Base-by-base conservation (phyloP, 1,284 basidiomycete species). In the Ustilago trichophora region DNA sequence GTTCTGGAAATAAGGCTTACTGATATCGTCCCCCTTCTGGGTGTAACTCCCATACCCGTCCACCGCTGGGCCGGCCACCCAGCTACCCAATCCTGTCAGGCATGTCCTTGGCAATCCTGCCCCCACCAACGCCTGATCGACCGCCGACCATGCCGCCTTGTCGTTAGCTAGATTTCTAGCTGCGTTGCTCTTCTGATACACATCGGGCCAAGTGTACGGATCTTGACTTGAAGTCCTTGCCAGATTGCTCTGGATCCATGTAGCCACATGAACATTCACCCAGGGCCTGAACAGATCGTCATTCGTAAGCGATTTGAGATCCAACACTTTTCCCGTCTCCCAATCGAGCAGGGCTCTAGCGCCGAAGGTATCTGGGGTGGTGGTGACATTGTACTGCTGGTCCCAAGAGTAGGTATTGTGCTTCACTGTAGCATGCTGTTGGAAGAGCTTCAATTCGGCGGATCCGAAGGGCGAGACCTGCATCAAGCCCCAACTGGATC, bases 261-360 rank as follows among this genome's bases (percentile, higher is more conserved):
- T 60, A 10, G 75, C 77, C 16, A 80, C 40, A 32, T 80, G 78
- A 22, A 80, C 70, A 38, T 80, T 80, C 41, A 80, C 45, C 78
- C 78, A 80, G 3, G 78, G 78, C 2, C 75, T 40, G 34, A 66
- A 57, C n/a, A 80, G 60, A 35, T 78, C 76, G 4, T 64, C 34
- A 19, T 65, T 63, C 15, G 38, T 65, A n/a, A 80, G 44, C 0
- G 22, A 19, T 10, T 36, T 22, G 10, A 72, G 8, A 19, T 72
- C 29, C 12, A 80, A 41, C 33, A 34, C 6, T 13, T 72, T 52
- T 34, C 72, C 75, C 6, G 75, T 75, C 25, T 64, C 31, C 54
- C 65, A 80, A 34, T 80, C 76, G 22, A 69, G 27, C 6, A 80
- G 47, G 1, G 59, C 45, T 16, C 78, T 77, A 1, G 57, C 48